Evolutionary conservation across 2,329 filamentous ascomycete genomes (phyloP).

Genomic region (Colletotrichum destructivum): DNA sequence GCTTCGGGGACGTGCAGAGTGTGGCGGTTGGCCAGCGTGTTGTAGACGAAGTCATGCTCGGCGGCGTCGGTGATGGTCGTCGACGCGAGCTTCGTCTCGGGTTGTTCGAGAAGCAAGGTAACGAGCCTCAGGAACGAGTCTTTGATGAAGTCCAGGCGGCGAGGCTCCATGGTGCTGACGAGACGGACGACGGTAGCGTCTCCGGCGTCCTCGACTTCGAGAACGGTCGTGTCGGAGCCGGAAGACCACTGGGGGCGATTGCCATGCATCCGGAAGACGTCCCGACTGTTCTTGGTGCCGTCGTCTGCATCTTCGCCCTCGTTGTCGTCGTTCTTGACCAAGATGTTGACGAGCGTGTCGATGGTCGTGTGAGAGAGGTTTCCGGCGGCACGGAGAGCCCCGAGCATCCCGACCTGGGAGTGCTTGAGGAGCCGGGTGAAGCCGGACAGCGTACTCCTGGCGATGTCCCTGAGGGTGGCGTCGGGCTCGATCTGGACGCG

Average conservation of each 20-base stretch:
- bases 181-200: conserved; percentile 12
- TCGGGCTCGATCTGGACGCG: conserved; percentile 44
- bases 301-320: not conserved
- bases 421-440: conserved; percentile 44
- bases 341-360: conserved; percentile 44
- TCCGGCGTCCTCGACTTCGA: conserved; percentile 10
- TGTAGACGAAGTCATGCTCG: conserved; percentile 16
- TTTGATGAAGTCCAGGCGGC: conserved; percentile 27
- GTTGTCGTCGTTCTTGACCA: conserved; percentile 2
- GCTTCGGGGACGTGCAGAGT: conserved; percentile 12
- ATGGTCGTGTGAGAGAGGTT: conserved; percentile 15
- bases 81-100: conserved; percentile 3
- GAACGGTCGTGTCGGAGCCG: conserved; percentile 9
- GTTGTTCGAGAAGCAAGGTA: conserved; percentile 14
- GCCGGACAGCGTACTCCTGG: conserved; percentile 38
- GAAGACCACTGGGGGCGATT: conserved; percentile 19
- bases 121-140: conserved; percentile 25
- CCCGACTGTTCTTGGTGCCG: conserved; percentile 5
- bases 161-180: conserved; percentile 28
- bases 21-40: conserved; percentile 18
- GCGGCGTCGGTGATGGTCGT: conserved; percentile 15
- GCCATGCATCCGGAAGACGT: conserved; percentile 28
- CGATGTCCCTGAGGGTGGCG: conserved; percentile 46
- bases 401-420: conserved; percentile 47
- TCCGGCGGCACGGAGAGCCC: conserved; percentile 31